A percentile compares a stretch with the other conserved stretches of the same genome.
Conservation (phyloP, 2,329 filamentous ascomycete species). For the Colletotrichum lini region DNA sequence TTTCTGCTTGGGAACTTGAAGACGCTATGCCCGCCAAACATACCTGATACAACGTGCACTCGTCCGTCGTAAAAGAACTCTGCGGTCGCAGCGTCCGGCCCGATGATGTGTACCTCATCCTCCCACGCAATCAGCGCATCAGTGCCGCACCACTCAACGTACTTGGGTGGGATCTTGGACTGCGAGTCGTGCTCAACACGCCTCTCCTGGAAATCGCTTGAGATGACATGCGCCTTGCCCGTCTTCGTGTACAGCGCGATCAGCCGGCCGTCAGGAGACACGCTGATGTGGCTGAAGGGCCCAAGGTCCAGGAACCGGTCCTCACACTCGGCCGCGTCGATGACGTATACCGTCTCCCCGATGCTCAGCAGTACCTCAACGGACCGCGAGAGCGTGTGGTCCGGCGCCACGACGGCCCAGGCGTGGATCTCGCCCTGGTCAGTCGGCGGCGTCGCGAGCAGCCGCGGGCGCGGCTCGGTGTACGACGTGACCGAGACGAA, state of each 20-base stretch:
- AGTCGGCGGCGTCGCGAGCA: slow-evolving; percentile 82
- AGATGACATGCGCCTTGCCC: slow-evolving; percentile 92
- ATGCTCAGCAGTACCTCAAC: slow-evolving; percentile 94
- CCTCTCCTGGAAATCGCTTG: slow-evolving; percentile 93
- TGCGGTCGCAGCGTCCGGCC: slow-evolving; percentile 81
- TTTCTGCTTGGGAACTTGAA: too few species aligned
- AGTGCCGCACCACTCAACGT: slow-evolving; percentile 96
- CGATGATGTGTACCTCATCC: slow-evolving; percentile 95
- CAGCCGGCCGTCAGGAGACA: slow-evolving; percentile 92
- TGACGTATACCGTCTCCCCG: slow-evolving; percentile 84
- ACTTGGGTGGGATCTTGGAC: slow-evolving; percentile 86
- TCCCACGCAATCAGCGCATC: slow-evolving; percentile 98
- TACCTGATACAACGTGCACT: slow-evolving; percentile 89
- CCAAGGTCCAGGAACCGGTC: slow-evolving; percentile 93
- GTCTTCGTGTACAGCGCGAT: slow-evolving; percentile 89
- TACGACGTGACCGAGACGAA: slow-evolving; percentile 91
- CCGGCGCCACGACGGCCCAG: slow-evolving; percentile 91
- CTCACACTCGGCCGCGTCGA: slow-evolving; percentile 91
- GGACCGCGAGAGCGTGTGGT: slow-evolving; percentile 89
- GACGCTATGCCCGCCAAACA: slow-evolving; percentile 46
- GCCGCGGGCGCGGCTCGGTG: slow-evolving; percentile 88
- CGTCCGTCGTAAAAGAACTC: slow-evolving; percentile 92
- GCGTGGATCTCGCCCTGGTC: slow-evolving; percentile 86
- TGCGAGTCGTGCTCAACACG: slow-evolving; percentile 93
- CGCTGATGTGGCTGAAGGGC: slow-evolving; percentile 89